Base-by-base conservation (phyloP, 1,284 basidiomycete genomes). In the Puccinia sorghi region DNA sequence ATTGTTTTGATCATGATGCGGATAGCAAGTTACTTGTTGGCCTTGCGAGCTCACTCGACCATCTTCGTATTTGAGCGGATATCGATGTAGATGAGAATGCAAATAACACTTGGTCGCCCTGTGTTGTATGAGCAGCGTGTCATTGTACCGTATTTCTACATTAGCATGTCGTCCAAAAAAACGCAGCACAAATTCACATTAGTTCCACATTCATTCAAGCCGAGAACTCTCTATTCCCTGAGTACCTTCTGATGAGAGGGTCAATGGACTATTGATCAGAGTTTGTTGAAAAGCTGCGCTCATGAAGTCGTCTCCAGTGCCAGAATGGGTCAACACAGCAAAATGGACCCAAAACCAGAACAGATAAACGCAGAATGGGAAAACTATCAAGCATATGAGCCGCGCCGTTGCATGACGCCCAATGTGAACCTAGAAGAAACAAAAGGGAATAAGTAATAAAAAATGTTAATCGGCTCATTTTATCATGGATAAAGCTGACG, bases 21-120 rank as follows among this genome's bases (percentile, higher is more conserved):
- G 92, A 85, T 98, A 98, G 59, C 92, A 96, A n/a, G 97, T 99
- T 43, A 99, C 97, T 85, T 99, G 97, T 86, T 98, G 97, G 81
- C 93, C 95, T 88, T 97, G 93, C 82, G 91, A 93, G 82, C 92
- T 94, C 84, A 99, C 91, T 80, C 97, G 92, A 2, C 95, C 94
- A 82, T 99, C 97, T 0, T 96, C 93, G 84, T 99, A 99, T 81
- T 91, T 91, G 80, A 97, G 87, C 43, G 97, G 97, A 84, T 98
- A 99, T 27, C 86, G 87, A 57, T 97, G 93, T 0, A 88, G 85
- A 83, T 99, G 96, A 3, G 97, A 98, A 85, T 99, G 96, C 78
- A 99, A 86, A 86, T 90, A 96, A 46, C 92, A 92, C 82, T 96
- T 94, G 41, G 94, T 93, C 80, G 93, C 92, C 85, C 93, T 94